These are phyloP conservation scores for Cardiosporidium cionae DNA, from an alignment of 169 alveolate genomes.

Conservation along the genomic window DNA sequence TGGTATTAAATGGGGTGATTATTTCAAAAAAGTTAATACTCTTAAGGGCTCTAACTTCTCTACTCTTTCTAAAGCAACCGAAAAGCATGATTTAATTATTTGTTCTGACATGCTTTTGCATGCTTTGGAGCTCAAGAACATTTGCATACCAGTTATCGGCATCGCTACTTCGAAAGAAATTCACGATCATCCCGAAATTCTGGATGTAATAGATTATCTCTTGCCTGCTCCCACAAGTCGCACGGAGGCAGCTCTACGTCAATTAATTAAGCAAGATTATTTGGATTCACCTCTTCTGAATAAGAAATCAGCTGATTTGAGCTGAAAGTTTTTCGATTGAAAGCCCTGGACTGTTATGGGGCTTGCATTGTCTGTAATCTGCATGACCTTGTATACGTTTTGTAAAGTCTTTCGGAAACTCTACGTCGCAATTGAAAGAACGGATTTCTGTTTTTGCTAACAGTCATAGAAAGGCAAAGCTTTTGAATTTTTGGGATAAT, in stretches of 20 bases:
- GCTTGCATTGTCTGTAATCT: no score
- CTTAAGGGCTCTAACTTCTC: neutral
- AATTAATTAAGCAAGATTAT: conserved; percentile 4
- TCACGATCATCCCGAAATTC: conserved; percentile 26
- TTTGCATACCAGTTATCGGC: conserved; percentile 23
- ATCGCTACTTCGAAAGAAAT: conserved; percentile 21
- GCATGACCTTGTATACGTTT: no score
- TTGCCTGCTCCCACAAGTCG: conserved; percentile 14
- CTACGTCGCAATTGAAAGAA: no score
- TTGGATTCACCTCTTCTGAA: no score
- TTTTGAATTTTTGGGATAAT: no score
- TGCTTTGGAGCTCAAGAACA: conserved; percentile 3
- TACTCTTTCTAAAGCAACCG: conserved; percentile 12
- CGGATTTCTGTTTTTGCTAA: no score
- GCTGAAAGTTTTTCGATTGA: no score
- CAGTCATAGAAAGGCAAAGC: no score
- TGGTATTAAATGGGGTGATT: conserved; percentile 1
- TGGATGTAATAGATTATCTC: conserved; percentile 23
- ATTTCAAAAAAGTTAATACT: conserved; percentile 5
- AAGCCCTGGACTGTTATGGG: no score
- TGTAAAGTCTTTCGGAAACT: no score
- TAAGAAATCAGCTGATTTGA: no score
- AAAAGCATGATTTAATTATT: conserved; percentile 1
- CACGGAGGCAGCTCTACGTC: conserved; percentile 20
- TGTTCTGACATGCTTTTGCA: conserved; percentile 12